A percentile compares a stretch with the other conserved stretches of the same genome.
These are phyloP conservation scores for Lactifluus hygrophoroides DNA, from an alignment of 768 basidiomycete species.

Conservation along the genomic window DNA sequence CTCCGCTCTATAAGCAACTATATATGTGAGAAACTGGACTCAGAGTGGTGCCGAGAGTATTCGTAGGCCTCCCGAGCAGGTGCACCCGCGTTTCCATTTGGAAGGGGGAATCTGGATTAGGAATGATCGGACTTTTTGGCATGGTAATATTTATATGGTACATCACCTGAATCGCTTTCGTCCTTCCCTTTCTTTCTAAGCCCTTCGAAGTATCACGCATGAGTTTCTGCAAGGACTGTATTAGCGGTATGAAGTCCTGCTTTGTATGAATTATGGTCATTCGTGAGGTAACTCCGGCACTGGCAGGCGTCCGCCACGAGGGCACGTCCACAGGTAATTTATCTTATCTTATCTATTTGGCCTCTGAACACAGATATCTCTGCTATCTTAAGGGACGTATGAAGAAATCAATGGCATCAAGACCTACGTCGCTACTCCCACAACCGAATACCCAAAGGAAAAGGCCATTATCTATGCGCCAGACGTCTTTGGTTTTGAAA, in stretches of 20 bases:
- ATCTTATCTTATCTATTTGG: background rate
- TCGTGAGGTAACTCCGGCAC: background rate
- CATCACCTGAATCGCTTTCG: background rate
- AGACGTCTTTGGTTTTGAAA: constrained; percentile 31
- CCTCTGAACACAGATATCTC: background rate
- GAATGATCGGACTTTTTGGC: background rate
- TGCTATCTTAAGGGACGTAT: constrained; percentile 24
- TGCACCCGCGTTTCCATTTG: too few relatives aligned
- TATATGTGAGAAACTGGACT: too few relatives aligned
- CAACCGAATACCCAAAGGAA: constrained; percentile 32
- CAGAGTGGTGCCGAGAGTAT: too few relatives aligned
- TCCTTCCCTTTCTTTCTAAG: background rate
- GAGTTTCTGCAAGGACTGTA: constrained; percentile 49
- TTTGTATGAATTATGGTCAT: background rate
- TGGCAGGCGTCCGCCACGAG: constrained; percentile 29
- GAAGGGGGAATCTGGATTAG: background rate
- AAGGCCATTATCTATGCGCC: constrained; percentile 36
- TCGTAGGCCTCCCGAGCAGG: too few relatives aligned
- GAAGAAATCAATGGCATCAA: constrained; percentile 31
- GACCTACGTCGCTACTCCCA: constrained; percentile 36
- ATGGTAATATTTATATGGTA: background rate
- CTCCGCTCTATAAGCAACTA: too few relatives aligned
- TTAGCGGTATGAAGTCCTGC: constrained; percentile 35
- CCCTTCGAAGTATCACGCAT: constrained; percentile 26
- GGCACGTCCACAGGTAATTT: constrained; percentile 30